Percentiles rank a stretch among this genome's conserved stretches.
Conservation (phyloP, 73 alveolate genomes). For the Chromera velia region DNA sequence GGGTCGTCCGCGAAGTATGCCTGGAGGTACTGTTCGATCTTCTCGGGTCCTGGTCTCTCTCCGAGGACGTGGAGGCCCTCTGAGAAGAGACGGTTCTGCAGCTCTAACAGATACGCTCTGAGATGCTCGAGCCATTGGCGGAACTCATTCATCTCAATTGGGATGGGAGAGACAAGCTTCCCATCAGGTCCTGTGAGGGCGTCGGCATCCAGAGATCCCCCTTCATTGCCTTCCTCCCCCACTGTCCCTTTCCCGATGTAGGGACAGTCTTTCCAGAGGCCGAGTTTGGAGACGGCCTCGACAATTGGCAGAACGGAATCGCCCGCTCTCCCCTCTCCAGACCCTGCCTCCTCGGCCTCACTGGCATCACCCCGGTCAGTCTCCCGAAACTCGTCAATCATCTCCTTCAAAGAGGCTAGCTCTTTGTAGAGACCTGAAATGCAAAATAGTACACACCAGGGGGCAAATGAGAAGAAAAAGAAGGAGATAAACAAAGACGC, state of each 20-base stretch:
- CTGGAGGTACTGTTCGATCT: slow-evolving; percentile 13
- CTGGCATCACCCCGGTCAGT: neutral
- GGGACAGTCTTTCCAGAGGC: neutral
- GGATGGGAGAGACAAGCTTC: too few species aligned
- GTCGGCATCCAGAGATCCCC: too few species aligned
- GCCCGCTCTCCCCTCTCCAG: too few species aligned
- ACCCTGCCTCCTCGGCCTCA: neutral
- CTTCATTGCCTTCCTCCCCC: neutral
- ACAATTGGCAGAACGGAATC: too few species aligned
- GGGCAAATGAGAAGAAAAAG: too few species aligned
- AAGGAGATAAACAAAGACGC: too few species aligned
- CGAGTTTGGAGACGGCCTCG: neutral
- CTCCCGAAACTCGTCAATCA: neutral
- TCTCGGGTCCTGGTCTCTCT: neutral
- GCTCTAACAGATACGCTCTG: slow-evolving; percentile 15
- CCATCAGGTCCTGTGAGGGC: too few species aligned
- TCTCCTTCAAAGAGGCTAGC: neutral
- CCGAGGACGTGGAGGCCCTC: slow-evolving; percentile 19
- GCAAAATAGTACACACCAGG: too few species aligned
- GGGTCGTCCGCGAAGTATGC: slow-evolving; percentile 21
- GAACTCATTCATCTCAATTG: neutral
- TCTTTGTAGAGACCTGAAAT: neutral
- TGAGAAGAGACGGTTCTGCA: slow-evolving; percentile 24
- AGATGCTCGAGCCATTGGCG: neutral
- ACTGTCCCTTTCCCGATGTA: neutral